Evolutionary conservation across 176 grass and related monocot genomes (phyloP).

Genomic region (Avena sativa): DNA sequence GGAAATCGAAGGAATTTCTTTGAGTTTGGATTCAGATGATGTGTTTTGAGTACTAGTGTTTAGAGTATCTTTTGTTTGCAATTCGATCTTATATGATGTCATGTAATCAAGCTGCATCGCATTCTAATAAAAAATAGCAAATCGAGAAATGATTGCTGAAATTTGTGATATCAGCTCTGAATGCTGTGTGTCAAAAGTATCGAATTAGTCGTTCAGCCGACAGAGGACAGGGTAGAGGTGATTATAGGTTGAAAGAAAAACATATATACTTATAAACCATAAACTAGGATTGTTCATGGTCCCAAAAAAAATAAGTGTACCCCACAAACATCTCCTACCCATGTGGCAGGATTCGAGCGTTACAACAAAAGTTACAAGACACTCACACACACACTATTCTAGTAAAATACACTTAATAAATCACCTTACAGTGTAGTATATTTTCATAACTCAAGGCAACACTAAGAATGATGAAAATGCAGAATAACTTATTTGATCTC

Average conservation of each 20-base stretch:
- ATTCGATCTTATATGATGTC: not conserved
- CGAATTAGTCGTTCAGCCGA: not conserved
- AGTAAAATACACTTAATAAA: slow-evolving; percentile 28
- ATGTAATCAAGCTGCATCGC: not conserved
- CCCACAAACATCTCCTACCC: slow-evolving; percentile 49
- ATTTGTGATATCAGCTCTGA: not conserved
- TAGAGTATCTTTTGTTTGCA: not conserved
- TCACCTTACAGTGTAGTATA: slow-evolving; percentile 21
- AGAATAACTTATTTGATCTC: slow-evolving; percentile 39
- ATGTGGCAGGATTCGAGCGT: slow-evolving; percentile 43
- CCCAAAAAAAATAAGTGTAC: not conserved
- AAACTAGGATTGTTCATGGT: slow-evolving; percentile 18
- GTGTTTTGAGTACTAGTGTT: not conserved
- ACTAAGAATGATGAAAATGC: slow-evolving; percentile 18
- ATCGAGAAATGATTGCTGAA: not conserved
- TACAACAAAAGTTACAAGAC: slow-evolving; percentile 49
- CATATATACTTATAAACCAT: slow-evolving; percentile 7
- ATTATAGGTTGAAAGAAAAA: slow-evolving; percentile 12
- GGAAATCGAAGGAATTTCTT: not conserved
- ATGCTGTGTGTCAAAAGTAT: not conserved
- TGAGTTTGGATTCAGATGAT: not conserved
- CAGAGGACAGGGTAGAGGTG: not conserved
- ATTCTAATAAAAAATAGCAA: not conserved
- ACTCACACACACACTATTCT: slow-evolving; percentile 18
- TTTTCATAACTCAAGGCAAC: not conserved